Evolutionary conservation across 2,329 filamentous ascomycete species (phyloP).

Genomic region (Fusarium hostae): DNA sequence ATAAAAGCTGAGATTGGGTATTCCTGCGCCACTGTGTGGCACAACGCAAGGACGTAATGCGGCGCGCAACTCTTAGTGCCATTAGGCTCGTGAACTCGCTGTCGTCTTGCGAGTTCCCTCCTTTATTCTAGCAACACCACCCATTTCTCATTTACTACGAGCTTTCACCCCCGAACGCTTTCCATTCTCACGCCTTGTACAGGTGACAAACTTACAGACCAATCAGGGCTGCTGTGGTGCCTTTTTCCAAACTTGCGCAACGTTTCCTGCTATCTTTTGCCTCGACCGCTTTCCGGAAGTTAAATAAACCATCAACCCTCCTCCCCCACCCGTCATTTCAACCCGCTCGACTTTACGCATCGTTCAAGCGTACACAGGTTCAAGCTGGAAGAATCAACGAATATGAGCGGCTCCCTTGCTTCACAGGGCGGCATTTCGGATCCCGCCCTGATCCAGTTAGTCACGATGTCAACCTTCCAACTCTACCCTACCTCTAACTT

Average conservation of each 20-base stretch:
- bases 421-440: conserved; percentile 71
- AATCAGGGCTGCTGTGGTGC: neutral
- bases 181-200: conserved; percentile 5
- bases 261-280: conserved; percentile 28
- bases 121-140: conserved; percentile 46
- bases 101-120: conserved; percentile 48
- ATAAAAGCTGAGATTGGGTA: neutral
- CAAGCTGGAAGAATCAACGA: conserved; percentile 29
- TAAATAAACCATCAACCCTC: conserved; percentile 23
- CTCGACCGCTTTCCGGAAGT: conserved; percentile 38
- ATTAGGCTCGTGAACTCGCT: conserved; percentile 49
- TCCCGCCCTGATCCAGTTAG: conserved; percentile 73
- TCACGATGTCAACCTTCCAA: conserved; percentile 28
- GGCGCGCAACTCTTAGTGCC: conserved; percentile 44
- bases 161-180: conserved; percentile 5
- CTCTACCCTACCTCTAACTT: conserved; percentile 36
- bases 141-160: conserved; percentile 37
- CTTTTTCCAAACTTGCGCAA: conserved; percentile 20
- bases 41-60: conserved; percentile 32
- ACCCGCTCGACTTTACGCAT: conserved; percentile 22
- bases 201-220: neutral
- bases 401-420: conserved; percentile 53
- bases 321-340: conserved; percentile 22
- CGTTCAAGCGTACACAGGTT: conserved; percentile 9
- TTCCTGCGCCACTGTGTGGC: conserved; percentile 44